A percentile compares a stretch with the other conserved stretches of the same genome.
Conservation (phyloP, 306 rosid genomes). For the Nissolia schottii region DNA sequence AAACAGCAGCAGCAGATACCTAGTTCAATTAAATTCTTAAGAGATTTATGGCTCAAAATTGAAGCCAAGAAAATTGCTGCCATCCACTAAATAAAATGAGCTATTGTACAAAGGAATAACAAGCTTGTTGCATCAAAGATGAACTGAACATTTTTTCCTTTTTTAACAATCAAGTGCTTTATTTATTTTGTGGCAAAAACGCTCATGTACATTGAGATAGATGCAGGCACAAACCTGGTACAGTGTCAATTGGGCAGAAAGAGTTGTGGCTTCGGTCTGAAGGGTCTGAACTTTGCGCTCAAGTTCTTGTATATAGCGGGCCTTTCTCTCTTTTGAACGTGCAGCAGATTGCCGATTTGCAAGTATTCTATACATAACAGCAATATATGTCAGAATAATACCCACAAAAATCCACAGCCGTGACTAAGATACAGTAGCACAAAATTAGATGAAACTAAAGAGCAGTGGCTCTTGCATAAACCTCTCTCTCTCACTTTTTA, state of each 20-base stretch:
- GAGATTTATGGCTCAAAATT: neutral
- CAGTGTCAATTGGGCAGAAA: constrained; percentile 92
- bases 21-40: neutral
- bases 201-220: neutral
- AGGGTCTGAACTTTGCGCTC: constrained; percentile 99
- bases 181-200: neutral
- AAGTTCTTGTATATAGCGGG: constrained; percentile 91
- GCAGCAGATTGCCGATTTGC: constrained; percentile 99
- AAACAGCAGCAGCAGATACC: neutral
- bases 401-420: neutral
- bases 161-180: neutral
- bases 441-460: neutral
- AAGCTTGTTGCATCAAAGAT: neutral
- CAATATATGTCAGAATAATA: constrained; percentile 14
- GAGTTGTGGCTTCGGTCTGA: constrained; percentile 98
- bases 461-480: neutral
- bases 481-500: neutral
- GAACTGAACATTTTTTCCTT: no score
- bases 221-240: constrained; percentile 69
- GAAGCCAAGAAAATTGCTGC: neutral
- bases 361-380: constrained; percentile 57
- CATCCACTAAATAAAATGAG: constrained; percentile 2
- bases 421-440: neutral
- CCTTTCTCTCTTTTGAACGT: constrained; percentile 98
- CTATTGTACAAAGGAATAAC: neutral